Percentiles rank a stretch among this genome's conserved stretches.
These are phyloP conservation scores for Curvularia sp. DNA, from an alignment of 2,329 filamentous ascomycete species.

Conservation along the genomic window DNA sequence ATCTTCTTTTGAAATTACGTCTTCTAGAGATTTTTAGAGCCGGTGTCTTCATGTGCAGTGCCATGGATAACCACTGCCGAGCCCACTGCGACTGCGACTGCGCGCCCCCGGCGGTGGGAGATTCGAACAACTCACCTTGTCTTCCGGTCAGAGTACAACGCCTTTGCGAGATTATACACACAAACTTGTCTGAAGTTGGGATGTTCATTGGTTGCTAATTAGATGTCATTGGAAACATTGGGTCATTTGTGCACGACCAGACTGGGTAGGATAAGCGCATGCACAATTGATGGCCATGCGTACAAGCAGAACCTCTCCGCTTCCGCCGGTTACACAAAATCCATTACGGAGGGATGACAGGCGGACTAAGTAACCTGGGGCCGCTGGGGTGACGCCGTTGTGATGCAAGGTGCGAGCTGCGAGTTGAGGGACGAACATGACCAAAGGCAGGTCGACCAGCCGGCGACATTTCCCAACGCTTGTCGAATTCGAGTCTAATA, in stretches of 20 bases:
- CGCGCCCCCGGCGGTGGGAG: constrained; percentile 38
- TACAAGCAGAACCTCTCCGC: constrained; percentile 20
- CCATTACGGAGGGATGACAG: constrained; percentile 27
- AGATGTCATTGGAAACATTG: constrained; percentile 17
- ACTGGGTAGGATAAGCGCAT: constrained; percentile 16
- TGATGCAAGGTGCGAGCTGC: constrained; percentile 4
- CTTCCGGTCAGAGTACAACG: constrained; percentile 25
- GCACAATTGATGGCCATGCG: constrained; percentile 12
- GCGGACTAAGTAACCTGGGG: constrained; percentile 19
- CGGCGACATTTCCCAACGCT: neutral
- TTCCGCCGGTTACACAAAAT: constrained; percentile 37
- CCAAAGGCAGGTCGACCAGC: neutral
- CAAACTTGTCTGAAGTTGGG: neutral
- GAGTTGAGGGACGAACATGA: constrained; percentile 2
- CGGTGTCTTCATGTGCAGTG: constrained; percentile 17
- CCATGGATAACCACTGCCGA: constrained; percentile 19
- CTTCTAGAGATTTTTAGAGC: constrained; percentile 18
- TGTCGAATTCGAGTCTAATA: constrained; percentile 11
- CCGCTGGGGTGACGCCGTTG: constrained; percentile 1
- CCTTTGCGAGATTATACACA: constrained; percentile 11
- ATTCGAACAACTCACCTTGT: constrained; percentile 39
- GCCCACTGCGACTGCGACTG: constrained; percentile 32
- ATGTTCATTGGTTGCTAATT: constrained; percentile 17
- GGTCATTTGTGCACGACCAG: constrained; percentile 25
- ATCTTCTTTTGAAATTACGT: constrained; percentile 25